Base-by-base conservation (phyloP, 495 filamentous ascomycete genomes). In the Parmelia sp. region DNA sequence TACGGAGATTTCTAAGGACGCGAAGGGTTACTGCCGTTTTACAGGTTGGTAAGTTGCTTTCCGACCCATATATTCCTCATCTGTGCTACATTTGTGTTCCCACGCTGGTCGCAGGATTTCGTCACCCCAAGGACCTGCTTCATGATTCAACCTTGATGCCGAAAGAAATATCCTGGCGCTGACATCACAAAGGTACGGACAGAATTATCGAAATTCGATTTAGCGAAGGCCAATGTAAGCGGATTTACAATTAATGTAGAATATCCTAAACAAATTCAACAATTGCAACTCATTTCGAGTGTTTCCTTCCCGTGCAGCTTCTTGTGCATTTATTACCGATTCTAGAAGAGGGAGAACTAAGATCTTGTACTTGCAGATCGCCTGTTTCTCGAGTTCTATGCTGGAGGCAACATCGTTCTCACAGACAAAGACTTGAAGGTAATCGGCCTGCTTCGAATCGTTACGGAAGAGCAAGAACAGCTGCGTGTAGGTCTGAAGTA, bases 321-420 rank as follows among this genome's bases (percentile, higher is more conserved):
- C 29, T 23, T 10, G 29, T 19, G 7, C 5, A 55, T 31, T 8
- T 15, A 21, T 5, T 21, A 33, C 8, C 6, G 7, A 53, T 31
- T 10, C 5, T 31, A 7, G 27, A 4, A 11, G 9, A 55, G 14
- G 29, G 15, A 10, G 9, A 21, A 29, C 51, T 55, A 55, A 55
- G 15, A 21, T 25, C 51, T 31, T 19, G 29, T 2, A 19, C 17
- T 8, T 31, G 21, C 29, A 55, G 51, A 93, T 71, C 82, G 87
- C 44, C 77, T 98, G 42, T 96, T 91, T 72, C 77, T 98, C 45
- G 94, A 98, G 75, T 98, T 98, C 76, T 98, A 94, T 75, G 93
- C 94, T 6, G 84, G 84, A n/a, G 94, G 94, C 40, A 98, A 98
- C 73, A 87, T 98, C 62, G 88, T 98, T 59, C 79, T 98, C 58